phyloP scores from a whole-genome alignment of 768 basidiomycete species.

The Chalciporus sphaerocephalus region DNA sequence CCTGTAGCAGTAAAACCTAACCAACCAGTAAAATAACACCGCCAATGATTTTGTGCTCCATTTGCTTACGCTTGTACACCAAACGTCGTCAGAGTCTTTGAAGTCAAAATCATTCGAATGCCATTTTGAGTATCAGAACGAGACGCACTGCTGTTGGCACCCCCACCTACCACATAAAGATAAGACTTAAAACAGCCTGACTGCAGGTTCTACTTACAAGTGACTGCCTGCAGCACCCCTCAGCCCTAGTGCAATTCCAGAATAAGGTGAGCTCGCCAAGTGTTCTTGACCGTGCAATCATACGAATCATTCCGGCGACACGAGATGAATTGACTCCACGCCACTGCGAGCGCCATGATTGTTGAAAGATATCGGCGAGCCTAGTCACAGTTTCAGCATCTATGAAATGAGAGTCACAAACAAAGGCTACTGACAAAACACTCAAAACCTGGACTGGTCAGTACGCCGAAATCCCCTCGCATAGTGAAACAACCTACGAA shows the following conservation, averaged over 20 bases:
- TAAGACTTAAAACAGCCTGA: not conserved
- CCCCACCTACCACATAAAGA: not conserved
- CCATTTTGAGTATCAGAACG: not conserved
- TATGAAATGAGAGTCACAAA: not conserved
- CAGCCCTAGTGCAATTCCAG: not conserved
- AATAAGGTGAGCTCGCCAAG: not conserved
- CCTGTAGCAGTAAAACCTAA: slow-evolving; percentile 5
- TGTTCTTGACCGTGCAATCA: not conserved
- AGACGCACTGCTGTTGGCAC: not conserved
- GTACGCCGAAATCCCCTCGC: too few species aligned
- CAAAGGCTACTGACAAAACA: not conserved
- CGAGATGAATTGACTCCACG: slow-evolving; percentile 1
- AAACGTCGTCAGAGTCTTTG: not conserved
- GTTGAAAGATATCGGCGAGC: not conserved
- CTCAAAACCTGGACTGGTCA: not conserved
- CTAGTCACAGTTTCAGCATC: not conserved
- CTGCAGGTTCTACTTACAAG: not conserved
- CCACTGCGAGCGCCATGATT: not conserved
- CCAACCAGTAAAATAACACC: not conserved
- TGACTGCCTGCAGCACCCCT: not conserved
- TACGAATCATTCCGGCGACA: not conserved
- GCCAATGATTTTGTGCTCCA: too few species aligned
- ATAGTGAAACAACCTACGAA: too few species aligned
- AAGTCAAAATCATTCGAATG: not conserved
- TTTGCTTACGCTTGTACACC: slow-evolving; percentile 2